Base-by-base conservation (phyloP, 345 rosid genomes). In the Eucalyptus curtisii region DNA sequence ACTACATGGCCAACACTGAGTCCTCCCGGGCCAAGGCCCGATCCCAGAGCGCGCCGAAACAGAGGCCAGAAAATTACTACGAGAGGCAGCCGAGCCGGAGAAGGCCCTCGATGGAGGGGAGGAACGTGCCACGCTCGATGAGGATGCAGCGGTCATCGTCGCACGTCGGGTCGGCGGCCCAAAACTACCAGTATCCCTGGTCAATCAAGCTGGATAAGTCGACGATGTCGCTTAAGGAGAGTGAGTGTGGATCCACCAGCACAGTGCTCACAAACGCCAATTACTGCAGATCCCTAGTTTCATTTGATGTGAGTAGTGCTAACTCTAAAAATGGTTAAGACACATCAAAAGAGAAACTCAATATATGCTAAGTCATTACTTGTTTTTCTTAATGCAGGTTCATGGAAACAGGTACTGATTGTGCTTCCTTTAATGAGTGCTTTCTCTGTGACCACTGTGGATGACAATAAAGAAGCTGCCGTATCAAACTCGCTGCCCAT, bases 121-220 rank as follows among this genome's bases (percentile, higher is more conserved):
- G 94, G 87, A 96, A 95, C 81, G 90, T 98, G 25, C 99, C 97
- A 0, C 94, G 95, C 86, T 93, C 95, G 1, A 91, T 95, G 88
- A 76, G 95, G 92, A 97, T 97, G 99, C 99, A 96, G 90, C 90
- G 98, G 52, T 97, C 99, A 52, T 97, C 99, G 31, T 98, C 99
- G 48, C 95, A 95, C 33, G 90, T 94, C 37, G 98, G 97, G 22
- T 87, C 96, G 61, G 86, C 94, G 2, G 93, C 93, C 79, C 99
- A 93, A 31, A 93, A 91, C 76, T 93, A 93, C 88, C 95, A 94
- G 2, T 92, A 94, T 87, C 96, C 98, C 3, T 96, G 99, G 98
- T 94, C 96, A 40, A 89, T 95, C 49, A 96, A 96, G 94, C 98
- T 97, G 76, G 98, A 97, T 79, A 92, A 94, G 88, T 97, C 99